Evolutionary conservation across 73 alveolate genomes (phyloP).

Genomic region (Paramecium primaurelia): DNA sequence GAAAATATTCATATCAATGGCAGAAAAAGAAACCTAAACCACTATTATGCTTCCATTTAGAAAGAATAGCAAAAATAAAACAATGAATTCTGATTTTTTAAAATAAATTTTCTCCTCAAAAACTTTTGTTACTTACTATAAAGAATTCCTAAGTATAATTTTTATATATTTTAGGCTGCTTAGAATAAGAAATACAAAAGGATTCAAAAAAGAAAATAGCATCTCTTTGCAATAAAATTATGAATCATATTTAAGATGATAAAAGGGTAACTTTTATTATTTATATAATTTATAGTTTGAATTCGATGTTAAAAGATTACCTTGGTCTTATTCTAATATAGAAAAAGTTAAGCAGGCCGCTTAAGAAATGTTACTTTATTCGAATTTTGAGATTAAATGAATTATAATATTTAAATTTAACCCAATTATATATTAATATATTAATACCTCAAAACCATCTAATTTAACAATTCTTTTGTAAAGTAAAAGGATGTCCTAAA

Average conservation of each 20-base stretch:
- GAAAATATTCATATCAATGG: background rate
- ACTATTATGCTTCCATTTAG: background rate
- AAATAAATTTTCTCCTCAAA: background rate
- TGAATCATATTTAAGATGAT: background rate
- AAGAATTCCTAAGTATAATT: background rate
- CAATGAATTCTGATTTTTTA: slow-evolving; percentile 20
- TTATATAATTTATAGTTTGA: background rate
- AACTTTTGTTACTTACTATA: background rate
- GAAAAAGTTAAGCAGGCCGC: background rate
- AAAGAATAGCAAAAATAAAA: slow-evolving; percentile 7
- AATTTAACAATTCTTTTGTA: background rate
- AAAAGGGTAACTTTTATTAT: background rate
- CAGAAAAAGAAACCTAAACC: background rate
- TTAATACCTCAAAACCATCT: background rate
- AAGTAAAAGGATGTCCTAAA: background rate
- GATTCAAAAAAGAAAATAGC: background rate
- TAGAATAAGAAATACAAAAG: background rate
- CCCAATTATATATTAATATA: background rate
- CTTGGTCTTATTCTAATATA: background rate
- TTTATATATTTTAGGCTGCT: background rate
- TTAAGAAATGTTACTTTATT: background rate
- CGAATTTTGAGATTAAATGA: background rate
- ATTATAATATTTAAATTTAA: background rate
- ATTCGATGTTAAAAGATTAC: slow-evolving; percentile 9
- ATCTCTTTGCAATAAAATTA: background rate